Evolutionary conservation across 73 alveolate genomes (phyloP).

Genomic region (Effrenium voratum): DNA sequence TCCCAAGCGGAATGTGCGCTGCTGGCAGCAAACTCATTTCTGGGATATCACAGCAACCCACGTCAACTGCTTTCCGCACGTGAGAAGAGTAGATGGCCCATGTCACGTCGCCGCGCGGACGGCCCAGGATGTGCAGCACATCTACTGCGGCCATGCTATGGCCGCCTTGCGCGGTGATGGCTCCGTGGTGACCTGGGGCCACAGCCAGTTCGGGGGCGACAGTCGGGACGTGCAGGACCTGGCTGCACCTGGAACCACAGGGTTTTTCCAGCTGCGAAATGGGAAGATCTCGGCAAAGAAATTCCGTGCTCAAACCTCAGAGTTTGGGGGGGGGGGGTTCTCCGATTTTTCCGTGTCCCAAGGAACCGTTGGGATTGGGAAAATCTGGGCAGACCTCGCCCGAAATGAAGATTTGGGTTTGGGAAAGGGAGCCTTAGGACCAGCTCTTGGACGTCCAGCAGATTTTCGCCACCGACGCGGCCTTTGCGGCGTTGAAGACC

Average conservation of each 20-base stretch:
- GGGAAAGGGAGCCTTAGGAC: background rate
- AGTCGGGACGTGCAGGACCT: conserved; percentile 19
- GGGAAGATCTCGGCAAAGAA: background rate
- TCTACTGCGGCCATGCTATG: conserved; percentile 55
- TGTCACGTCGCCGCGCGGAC: background rate
- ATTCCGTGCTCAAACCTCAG: background rate
- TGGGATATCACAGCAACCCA: no score
- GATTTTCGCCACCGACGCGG: conserved; percentile 30
- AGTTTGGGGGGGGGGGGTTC: no score
- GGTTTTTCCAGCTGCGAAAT: background rate
- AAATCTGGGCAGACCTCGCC: no score
- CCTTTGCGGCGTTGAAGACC: conserved; percentile 39
- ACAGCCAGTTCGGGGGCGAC: conserved; percentile 29
- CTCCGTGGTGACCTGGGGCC: conserved; percentile 53
- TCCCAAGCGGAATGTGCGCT: no score
- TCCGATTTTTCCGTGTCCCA: background rate
- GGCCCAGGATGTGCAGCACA: conserved; percentile 3
- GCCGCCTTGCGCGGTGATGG: conserved; percentile 62
- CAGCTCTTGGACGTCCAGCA: conserved; percentile 22
- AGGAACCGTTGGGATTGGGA: no score
- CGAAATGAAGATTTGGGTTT: no score
- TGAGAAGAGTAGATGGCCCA: background rate
- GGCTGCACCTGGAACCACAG: background rate
- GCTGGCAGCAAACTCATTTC: no score
- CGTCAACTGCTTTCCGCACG: background rate